phyloP scores from a whole-genome alignment of 2,329 filamentous ascomycete species.

The Cordyceps farinosa region DNA sequence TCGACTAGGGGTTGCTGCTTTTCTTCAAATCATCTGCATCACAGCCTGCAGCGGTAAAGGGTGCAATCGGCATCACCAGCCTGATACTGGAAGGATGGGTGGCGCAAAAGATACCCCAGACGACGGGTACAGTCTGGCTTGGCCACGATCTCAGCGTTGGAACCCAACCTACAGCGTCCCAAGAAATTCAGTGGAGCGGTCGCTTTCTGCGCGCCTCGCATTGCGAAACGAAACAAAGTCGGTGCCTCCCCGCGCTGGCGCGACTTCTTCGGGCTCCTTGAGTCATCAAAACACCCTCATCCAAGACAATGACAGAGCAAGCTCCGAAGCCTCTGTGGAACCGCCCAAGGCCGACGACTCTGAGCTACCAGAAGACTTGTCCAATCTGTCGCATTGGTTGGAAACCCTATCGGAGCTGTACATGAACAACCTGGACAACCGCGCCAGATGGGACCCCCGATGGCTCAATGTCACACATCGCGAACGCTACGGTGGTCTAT shows the following conservation, averaged over 20 bases:
- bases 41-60: background rate
- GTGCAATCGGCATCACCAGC: background rate
- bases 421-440: slow-evolving; percentile 29
- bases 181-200: slow-evolving; percentile 22
- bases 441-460: slow-evolving; percentile 26
- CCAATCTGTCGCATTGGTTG: slow-evolving; percentile 27
- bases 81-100: slow-evolving; percentile 2
- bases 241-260: background rate
- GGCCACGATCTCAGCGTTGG: slow-evolving; percentile 25
- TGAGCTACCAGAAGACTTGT: slow-evolving; percentile 24
- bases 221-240: slow-evolving; percentile 9
- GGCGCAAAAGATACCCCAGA: background rate
- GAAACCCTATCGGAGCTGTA: slow-evolving; percentile 30
- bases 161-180: slow-evolving; percentile 26
- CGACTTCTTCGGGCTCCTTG: background rate
- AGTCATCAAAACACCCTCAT: slow-evolving; percentile 8
- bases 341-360: background rate
- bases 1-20: background rate
- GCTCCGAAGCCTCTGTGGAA: background rate
- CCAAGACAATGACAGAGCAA: slow-evolving; percentile 8
- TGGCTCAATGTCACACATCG: slow-evolving; percentile 27
- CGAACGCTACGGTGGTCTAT: slow-evolving; percentile 24
- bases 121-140: slow-evolving; percentile 23
- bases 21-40: background rate
- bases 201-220: slow-evolving; percentile 8